Conservation (phyloP, 768 basidiomycete genomes). For the Chalciporus sphaerocephalus region DNA sequence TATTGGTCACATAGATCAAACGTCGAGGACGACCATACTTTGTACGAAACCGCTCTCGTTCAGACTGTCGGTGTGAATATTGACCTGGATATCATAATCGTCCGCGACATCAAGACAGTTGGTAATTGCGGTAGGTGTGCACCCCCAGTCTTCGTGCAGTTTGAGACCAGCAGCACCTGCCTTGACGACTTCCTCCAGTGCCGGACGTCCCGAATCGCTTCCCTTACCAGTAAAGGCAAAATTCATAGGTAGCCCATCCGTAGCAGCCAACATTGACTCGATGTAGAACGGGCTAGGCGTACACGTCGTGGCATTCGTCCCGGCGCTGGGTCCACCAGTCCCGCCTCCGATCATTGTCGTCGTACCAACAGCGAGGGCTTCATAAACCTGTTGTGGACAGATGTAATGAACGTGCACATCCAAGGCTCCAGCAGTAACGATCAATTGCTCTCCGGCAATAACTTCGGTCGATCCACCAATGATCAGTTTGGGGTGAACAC, state of each 20-base stretch:
- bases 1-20: neutral
- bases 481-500: slow-evolving; percentile 64
- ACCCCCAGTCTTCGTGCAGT: slow-evolving; percentile 97
- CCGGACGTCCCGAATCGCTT: slow-evolving; percentile 75
- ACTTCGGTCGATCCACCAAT: slow-evolving; percentile 93
- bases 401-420: slow-evolving; percentile 95
- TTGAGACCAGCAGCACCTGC: slow-evolving; percentile 90
- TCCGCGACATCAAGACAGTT: slow-evolving; percentile 79
- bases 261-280: slow-evolving; percentile 85
- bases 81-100: slow-evolving; percentile 88
- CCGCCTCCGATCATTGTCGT: slow-evolving; percentile 97
- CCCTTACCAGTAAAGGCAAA: slow-evolving; percentile 96
- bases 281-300: slow-evolving; percentile 90
- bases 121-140: slow-evolving; percentile 77
- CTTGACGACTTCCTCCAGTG: slow-evolving; percentile 74
- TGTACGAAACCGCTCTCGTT: slow-evolving; percentile 98
- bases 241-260: slow-evolving; percentile 86
- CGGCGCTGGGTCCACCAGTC: slow-evolving; percentile 89
- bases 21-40: slow-evolving; percentile 45
- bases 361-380: slow-evolving; percentile 77
- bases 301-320: slow-evolving; percentile 88
- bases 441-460: slow-evolving; percentile 91
- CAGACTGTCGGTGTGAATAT: slow-evolving; percentile 95
- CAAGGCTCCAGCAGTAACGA: slow-evolving; percentile 89
- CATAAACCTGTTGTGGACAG: slow-evolving; percentile 86